A percentile compares a stretch with the other conserved stretches of the same genome.
Evolutionary conservation across 345 rosid genomes (phyloP).

Genomic region (Draba incana): DNA sequence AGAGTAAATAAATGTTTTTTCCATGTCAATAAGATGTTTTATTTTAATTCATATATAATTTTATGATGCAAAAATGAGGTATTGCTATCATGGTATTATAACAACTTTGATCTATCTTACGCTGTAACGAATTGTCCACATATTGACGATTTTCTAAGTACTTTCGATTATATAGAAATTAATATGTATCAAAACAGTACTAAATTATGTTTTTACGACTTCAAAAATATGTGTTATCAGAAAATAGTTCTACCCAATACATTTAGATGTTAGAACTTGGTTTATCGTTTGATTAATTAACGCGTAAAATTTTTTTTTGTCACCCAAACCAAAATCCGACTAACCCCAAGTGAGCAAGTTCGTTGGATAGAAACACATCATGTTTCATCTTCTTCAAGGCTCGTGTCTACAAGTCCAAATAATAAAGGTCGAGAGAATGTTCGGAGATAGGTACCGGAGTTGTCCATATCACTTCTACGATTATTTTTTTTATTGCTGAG

Average conservation of each 20-base stretch:
- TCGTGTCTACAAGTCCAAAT: too few relatives aligned
- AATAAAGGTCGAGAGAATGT: conserved; percentile 17
- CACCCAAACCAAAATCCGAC: too few relatives aligned
- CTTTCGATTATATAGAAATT: conserved; percentile 7
- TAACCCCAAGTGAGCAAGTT: too few relatives aligned
- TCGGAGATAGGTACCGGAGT: conserved; percentile 22
- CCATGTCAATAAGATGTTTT: conserved; percentile 5
- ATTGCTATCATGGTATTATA: conserved; percentile 40
- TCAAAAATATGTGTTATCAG: conserved; percentile 18
- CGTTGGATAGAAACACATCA: too few relatives aligned
- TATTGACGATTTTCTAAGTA: conserved; percentile 20
- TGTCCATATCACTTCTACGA: conserved; percentile 29
- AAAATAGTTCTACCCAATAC: not conserved
- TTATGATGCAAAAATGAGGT: conserved; percentile 44
- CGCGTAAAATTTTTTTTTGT: too few relatives aligned
- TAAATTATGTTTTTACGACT: not conserved
- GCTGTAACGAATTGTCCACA: conserved; percentile 18
- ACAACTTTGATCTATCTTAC: conserved; percentile 26
- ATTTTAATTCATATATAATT: not conserved
- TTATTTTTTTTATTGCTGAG: conserved; percentile 3
- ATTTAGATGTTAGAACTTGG: conserved; percentile 8
- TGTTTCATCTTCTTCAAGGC: too few relatives aligned
- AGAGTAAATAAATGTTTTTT: conserved; percentile 17
- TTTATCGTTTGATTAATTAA: not conserved
- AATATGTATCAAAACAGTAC: conserved; percentile 3